Evolutionary conservation across 1,284 basidiomycete species (phyloP).

Genomic region (Tremellales sp.): DNA sequence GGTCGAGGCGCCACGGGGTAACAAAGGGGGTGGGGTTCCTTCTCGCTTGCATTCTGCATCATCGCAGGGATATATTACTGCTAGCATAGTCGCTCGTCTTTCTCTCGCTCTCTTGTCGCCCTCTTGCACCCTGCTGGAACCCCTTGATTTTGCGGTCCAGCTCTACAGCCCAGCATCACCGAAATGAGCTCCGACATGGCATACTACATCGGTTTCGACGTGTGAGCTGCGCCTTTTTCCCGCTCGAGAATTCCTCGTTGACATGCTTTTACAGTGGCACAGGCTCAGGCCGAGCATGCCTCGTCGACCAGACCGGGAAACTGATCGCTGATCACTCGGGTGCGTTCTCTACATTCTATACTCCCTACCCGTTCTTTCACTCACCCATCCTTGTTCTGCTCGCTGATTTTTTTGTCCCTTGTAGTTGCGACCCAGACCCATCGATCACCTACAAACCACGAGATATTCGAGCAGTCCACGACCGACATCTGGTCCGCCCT

Average conservation of each 20-base stretch:
- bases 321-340: slow-evolving; percentile 59
- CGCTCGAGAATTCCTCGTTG: neutral
- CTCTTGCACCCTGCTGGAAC: too few species aligned
- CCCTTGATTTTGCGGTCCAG: too few species aligned
- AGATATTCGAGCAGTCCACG: slow-evolving; percentile 81
- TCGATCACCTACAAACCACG: slow-evolving; percentile 76
- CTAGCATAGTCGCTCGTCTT: too few species aligned
- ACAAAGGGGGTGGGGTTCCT: too few species aligned
- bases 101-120: too few species aligned
- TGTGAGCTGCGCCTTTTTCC: slow-evolving; percentile 44
- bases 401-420: slow-evolving; percentile 52
- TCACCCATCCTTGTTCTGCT: neutral
- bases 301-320: slow-evolving; percentile 71
- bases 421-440: slow-evolving; percentile 77
- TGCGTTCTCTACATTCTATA: slow-evolving; percentile 10
- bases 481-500: slow-evolving; percentile 82
- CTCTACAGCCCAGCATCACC: neutral
- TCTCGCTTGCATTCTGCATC: too few species aligned
- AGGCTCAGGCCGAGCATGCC: slow-evolving; percentile 83
- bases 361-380: neutral
- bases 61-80: too few species aligned
- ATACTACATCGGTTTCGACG: slow-evolving; percentile 59
- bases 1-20: too few species aligned
- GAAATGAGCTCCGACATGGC: slow-evolving; percentile 17
- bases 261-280: slow-evolving; percentile 60